A percentile compares a stretch with the other conserved stretches of the same genome.
phyloP scores from a whole-genome alignment of 2,329 filamentous ascomycete species.

The Fusarium neocosmosporiellum region DNA sequence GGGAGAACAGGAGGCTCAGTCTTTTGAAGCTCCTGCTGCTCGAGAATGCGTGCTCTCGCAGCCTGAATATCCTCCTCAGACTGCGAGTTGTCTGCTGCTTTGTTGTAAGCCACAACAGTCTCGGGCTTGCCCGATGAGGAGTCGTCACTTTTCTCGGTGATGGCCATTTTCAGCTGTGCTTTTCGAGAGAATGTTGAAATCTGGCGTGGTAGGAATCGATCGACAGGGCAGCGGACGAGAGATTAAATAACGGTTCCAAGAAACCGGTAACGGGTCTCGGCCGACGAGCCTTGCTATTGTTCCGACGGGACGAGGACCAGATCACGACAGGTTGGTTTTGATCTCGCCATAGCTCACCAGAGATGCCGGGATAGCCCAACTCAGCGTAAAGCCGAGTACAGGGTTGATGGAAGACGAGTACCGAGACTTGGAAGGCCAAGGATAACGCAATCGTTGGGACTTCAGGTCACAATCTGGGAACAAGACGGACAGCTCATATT shows the following conservation, averaged over 20 bases:
- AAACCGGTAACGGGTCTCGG: background rate
- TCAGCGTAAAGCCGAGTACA: background rate
- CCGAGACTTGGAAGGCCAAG: background rate
- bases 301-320: background rate
- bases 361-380: background rate
- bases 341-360: background rate
- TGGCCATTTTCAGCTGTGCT: background rate
- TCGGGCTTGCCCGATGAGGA: background rate
- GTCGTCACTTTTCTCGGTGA: background rate
- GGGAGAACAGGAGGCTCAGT: conserved; percentile 24
- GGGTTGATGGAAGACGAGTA: background rate
- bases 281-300: background rate
- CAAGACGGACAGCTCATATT: background rate
- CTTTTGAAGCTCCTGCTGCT: conserved; percentile 26
- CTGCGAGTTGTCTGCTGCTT: background rate
- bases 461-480: background rate
- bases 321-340: background rate
- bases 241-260: background rate
- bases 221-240: background rate
- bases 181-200: background rate
- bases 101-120: background rate
- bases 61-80: conserved; percentile 10
- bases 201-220: background rate
- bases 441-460: background rate
- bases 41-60: conserved; percentile 11